A percentile compares a stretch with the other conserved stretches of the same genome.
Conservation (phyloP, 2,329 filamentous ascomycete genomes). For the Ilyonectria robusta region DNA sequence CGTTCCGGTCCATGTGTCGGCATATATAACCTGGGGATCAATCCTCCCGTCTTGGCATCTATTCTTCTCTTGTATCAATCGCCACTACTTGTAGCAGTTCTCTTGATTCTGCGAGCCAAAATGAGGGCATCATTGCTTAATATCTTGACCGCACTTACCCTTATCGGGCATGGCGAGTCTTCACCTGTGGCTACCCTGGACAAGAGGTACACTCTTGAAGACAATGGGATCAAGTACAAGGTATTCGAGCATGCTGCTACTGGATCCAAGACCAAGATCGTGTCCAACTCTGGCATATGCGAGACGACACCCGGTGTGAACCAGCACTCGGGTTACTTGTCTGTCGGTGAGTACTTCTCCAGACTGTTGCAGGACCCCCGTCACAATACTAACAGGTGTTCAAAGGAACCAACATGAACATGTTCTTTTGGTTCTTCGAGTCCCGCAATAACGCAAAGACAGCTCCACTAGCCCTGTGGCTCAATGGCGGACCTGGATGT, state of each 20-base stretch:
- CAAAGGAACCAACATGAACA: neutral
- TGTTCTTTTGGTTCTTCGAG: slow-evolving; percentile 12
- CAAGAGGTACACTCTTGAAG: neutral
- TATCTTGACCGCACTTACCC: neutral
- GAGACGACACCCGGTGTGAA: slow-evolving; percentile 12
- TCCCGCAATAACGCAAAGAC: neutral
- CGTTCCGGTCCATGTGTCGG: neutral
- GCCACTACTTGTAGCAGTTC: neutral
- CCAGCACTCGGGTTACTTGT: slow-evolving; percentile 3
- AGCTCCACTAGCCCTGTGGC: neutral
- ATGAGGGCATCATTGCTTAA: neutral
- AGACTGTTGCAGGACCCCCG: neutral
- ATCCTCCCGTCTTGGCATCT: neutral
- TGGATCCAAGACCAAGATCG: slow-evolving; percentile 2
- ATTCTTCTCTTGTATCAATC: neutral
- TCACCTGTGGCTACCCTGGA: neutral
- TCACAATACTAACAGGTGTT: neutral
- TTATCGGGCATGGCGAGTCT: neutral
- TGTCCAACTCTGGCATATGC: slow-evolving; percentile 13
- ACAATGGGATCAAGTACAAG: slow-evolving; percentile 14
- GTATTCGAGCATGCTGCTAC: slow-evolving; percentile 12
- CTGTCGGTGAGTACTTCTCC: neutral
- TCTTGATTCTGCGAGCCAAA: neutral
- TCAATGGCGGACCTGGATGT: neutral
- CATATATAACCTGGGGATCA: neutral